phyloP scores from a whole-genome alignment of 257 asterid genomes.

The Ophiorrhiza pumila region DNA sequence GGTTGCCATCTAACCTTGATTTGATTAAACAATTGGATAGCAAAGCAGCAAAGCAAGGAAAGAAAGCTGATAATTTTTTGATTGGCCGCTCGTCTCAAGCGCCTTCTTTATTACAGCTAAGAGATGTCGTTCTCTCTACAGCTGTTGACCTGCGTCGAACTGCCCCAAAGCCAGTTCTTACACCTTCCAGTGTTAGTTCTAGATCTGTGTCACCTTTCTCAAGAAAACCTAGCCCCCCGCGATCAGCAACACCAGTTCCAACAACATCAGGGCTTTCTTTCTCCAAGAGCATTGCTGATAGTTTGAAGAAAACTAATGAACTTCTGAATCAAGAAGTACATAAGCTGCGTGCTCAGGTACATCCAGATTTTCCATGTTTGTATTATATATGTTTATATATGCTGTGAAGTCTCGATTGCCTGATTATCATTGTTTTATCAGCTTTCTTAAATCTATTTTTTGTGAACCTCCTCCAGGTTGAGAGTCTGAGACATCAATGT shows the following conservation, averaged over 20 bases:
- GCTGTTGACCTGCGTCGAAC: slow-evolving; percentile 46
- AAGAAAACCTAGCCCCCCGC: slow-evolving; percentile 82
- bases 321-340: slow-evolving; percentile 80
- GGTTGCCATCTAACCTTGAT: slow-evolving; percentile 61
- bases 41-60: slow-evolving; percentile 89
- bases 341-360: slow-evolving; percentile 76
- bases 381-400: neutral
- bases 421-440: neutral
- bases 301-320: slow-evolving; percentile 84
- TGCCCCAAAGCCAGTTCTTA: slow-evolving; percentile 60
- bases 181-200: slow-evolving; percentile 65
- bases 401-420: slow-evolving; percentile 12
- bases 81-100: slow-evolving; percentile 79
- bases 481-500: slow-evolving; percentile 63
- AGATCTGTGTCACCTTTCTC: slow-evolving; percentile 93
- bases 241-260: slow-evolving; percentile 90
- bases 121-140: slow-evolving; percentile 58
- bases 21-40: slow-evolving; percentile 72
- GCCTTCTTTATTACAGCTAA: slow-evolving; percentile 55
- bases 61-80: slow-evolving; percentile 63
- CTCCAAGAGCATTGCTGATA: slow-evolving; percentile 70
- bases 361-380: slow-evolving; percentile 2
- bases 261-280: slow-evolving; percentile 87
- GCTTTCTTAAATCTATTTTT: slow-evolving; percentile 13
- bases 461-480: slow-evolving; percentile 43